A percentile compares a stretch with the other conserved stretches of the same genome.
Conservation (phyloP, 2,329 filamentous ascomycete genomes). For the Parasarocladium wereldwijsianum region DNA sequence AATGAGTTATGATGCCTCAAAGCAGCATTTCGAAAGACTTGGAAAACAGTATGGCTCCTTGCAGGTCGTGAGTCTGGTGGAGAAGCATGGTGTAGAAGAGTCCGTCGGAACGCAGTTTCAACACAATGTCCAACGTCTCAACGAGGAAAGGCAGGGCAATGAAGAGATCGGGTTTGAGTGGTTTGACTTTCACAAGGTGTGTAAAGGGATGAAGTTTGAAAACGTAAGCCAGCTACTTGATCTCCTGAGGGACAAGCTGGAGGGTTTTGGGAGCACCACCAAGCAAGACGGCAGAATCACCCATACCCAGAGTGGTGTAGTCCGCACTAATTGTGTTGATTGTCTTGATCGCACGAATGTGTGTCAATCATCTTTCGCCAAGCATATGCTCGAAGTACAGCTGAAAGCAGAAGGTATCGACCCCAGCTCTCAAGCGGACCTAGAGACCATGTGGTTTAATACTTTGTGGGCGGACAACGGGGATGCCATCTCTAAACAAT, state of each 20-base stretch:
- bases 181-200: conserved; percentile 93
- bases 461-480: conserved; percentile 95
- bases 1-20: conserved; percentile 65
- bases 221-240: conserved; percentile 75
- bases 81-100: conserved; percentile 72
- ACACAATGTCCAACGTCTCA: conserved; percentile 49
- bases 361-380: conserved; percentile 80
- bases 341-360: conserved; percentile 94
- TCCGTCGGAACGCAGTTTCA: conserved; percentile 70
- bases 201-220: conserved; percentile 94
- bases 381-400: conserved; percentile 67
- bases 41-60: conserved; percentile 57
- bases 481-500: conserved; percentile 88
- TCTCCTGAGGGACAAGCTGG: conserved; percentile 50
- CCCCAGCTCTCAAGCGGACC: conserved; percentile 60
- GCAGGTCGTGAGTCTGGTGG: conserved; percentile 72
- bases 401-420: conserved; percentile 62
- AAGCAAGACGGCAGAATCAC: conserved; percentile 27
- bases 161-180: conserved; percentile 54
- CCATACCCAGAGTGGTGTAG: conserved; percentile 51
- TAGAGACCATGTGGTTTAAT: conserved; percentile 86
- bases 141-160: conserved; percentile 24
- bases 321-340: conserved; percentile 98
- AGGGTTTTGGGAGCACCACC: conserved; percentile 58
- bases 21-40: conserved; percentile 62